phyloP scores from a whole-genome alignment of 768 basidiomycete species.

The Rhizopogon vulgaris region DNA sequence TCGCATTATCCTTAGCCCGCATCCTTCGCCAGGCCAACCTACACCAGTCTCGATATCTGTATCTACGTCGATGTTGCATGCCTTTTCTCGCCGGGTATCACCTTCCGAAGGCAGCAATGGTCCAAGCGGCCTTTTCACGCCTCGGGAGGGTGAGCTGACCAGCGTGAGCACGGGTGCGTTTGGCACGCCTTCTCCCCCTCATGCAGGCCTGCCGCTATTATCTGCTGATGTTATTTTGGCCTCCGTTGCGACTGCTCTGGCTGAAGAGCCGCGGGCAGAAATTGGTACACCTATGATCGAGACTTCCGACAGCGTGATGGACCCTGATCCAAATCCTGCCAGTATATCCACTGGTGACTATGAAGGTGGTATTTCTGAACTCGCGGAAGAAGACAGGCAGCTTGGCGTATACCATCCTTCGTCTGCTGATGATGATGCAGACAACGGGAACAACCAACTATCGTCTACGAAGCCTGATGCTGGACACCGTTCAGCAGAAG shows the following conservation, averaged over 20 bases:
- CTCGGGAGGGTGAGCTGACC: slow-evolving; percentile 12
- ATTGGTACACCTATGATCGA: background rate
- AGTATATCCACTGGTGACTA: background rate
- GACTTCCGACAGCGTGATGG: background rate
- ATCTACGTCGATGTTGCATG: slow-evolving; percentile 17
- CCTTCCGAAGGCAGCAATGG: background rate
- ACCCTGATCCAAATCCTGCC: background rate
- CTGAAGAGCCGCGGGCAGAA: background rate
- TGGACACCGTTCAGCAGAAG: background rate
- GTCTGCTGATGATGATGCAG: background rate
- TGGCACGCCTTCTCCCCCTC: background rate
- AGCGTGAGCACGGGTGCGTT: background rate
- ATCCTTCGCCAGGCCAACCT: slow-evolving; percentile 1
- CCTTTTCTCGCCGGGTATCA: slow-evolving; percentile 8
- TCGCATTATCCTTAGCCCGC: slow-evolving; percentile 11
- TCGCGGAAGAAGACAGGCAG: background rate
- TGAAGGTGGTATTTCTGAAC: background rate
- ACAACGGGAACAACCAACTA: background rate
- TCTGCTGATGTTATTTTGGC: background rate
- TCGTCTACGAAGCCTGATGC: background rate
- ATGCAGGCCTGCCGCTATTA: background rate
- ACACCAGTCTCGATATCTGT: slow-evolving; percentile 11
- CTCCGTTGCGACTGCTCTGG: slow-evolving; percentile 1
- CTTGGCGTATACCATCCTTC: background rate
- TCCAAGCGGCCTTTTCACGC: slow-evolving; percentile 34